Base-by-base conservation (phyloP, 345 rosid species). In the Salix dunnii region DNA sequence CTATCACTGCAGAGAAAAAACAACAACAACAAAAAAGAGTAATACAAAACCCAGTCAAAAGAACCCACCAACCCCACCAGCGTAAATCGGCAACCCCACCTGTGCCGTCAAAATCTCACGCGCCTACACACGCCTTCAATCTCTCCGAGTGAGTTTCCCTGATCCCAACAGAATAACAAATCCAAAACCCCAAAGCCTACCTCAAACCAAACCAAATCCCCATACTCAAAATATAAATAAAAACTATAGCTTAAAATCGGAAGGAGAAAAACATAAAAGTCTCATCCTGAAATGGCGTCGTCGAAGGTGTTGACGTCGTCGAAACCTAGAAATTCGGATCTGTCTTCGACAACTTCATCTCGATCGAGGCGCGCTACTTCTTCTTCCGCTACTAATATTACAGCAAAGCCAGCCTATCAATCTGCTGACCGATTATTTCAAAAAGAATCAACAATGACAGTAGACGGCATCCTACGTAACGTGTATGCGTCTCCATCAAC, bases 291-390 rank as follows among this genome's bases (percentile, higher is more conserved):
- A 76, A 90, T 90, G 92, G 88, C 91, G 87, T 85, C 98, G 72
- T 88, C 88, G 46, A 87, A 88, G 84, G 79, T 84, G 67, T 89
- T 91, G 87, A 79, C 91, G 75, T 84, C 94, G 72, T 85, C 96
- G 7, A 88, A 70, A 61, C 80, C 94, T 68, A 82, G 86, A 82
- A 89, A 81, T 36, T 85, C 89, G 91, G 94, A 89, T 87, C 88
- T 84, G 16, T 43, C 79, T 10, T 49, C 83, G 9, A 48, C 71
- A 20, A 23, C 76, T n/a, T 17, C 82, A 21, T 12, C 82, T 49
- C 83, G 79, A 76, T 76, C 92, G 43, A 87, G 86, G 60, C 92
- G 88, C 55, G 70, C 86, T 65, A 77, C 88, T 60, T 60, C 89
- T 38, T 82, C 91, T 42, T 70, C 85, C 43, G 58, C 86, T 70